Evolutionary conservation across 306 rosid genomes (phyloP).

Genomic region (Quercus rubra): DNA sequence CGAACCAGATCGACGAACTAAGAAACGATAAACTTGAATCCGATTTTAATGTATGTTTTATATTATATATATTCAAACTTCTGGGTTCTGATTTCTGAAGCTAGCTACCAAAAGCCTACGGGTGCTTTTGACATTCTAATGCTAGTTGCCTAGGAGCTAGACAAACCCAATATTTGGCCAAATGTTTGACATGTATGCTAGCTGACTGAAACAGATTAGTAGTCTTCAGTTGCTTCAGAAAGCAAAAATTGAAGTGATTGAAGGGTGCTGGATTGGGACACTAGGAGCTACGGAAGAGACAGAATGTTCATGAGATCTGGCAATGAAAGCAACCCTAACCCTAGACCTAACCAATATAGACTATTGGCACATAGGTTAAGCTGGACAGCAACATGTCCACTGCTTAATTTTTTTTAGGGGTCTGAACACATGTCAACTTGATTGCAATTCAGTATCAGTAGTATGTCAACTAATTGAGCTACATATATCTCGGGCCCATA

Average conservation of each 20-base stretch:
- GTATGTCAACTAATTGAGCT: slow-evolving; percentile 31
- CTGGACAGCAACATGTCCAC: slow-evolving; percentile 33
- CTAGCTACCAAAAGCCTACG: slow-evolving; percentile 40
- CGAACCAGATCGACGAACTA: background rate
- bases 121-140: slow-evolving; percentile 26
- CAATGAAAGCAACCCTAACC: slow-evolving; percentile 27
- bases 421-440: slow-evolving; percentile 15
- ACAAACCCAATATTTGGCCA: slow-evolving; percentile 39
- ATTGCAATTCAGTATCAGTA: slow-evolving; percentile 14
- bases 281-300: slow-evolving; percentile 37
- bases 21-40: background rate
- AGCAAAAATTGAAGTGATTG: slow-evolving; percentile 33
- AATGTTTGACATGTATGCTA: slow-evolving; percentile 20
- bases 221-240: slow-evolving; percentile 48
- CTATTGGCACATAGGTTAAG: slow-evolving; percentile 25
- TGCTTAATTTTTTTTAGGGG: background rate
- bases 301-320: slow-evolving; percentile 29
- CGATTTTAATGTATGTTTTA: background rate
- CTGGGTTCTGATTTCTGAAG: slow-evolving; percentile 14
- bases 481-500: slow-evolving; percentile 26
- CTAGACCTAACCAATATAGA: slow-evolving; percentile 16
- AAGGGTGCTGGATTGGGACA: slow-evolving; percentile 9
- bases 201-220: slow-evolving; percentile 20
- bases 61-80: background rate
- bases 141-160: slow-evolving; percentile 36